Evolutionary conservation across 2,329 filamentous ascomycete species (phyloP).

Genomic region (Alternaria novae-zelandiae): DNA sequence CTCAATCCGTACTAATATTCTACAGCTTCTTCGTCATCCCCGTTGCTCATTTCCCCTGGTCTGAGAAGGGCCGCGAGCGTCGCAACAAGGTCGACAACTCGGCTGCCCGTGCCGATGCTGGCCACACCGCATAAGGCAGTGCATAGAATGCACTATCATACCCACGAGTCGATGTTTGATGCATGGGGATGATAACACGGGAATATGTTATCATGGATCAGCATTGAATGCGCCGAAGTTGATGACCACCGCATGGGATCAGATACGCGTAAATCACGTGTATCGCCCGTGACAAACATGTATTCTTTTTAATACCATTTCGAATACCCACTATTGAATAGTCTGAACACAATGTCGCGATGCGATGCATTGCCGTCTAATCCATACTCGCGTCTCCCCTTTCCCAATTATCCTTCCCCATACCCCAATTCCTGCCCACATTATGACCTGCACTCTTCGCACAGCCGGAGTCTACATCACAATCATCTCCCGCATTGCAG

Average conservation of each 20-base stretch:
- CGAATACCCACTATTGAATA: slow-evolving; percentile 7
- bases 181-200: neutral
- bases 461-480: neutral
- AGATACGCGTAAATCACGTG: neutral
- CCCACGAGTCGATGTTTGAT: neutral
- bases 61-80: slow-evolving; percentile 54
- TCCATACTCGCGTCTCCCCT: neutral
- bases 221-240: neutral
- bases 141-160: neutral
- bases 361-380: neutral
- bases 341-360: neutral
- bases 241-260: neutral
- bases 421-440: neutral
- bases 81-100: slow-evolving; percentile 52
- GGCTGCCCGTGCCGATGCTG: slow-evolving; percentile 21
- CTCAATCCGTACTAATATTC: slow-evolving; percentile 12
- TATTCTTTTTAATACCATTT: slow-evolving; percentile 10
- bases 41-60: slow-evolving; percentile 95
- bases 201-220: neutral
- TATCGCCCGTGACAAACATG: neutral
- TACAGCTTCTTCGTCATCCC: slow-evolving; percentile 89
- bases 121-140: slow-evolving; percentile 4
- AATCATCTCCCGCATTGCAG: neutral
- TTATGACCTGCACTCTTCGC: neutral
- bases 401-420: neutral